Base-by-base conservation (phyloP, 257 asterid species). In the Eustoma russellianum region DNA sequence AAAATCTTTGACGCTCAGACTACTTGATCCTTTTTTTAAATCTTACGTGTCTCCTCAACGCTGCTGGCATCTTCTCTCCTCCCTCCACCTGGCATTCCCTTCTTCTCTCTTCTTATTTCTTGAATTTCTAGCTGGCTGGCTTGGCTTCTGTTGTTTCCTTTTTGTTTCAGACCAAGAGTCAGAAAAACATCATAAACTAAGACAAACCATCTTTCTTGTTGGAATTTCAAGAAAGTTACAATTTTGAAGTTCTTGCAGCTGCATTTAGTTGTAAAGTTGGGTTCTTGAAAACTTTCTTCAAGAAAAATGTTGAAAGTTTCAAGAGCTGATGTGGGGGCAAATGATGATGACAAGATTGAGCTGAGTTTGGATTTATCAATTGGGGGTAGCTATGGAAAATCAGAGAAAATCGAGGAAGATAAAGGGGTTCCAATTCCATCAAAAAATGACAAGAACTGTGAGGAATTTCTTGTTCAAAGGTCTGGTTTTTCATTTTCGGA, bases 291-390 rank as follows among this genome's bases (percentile, higher is more conserved):
- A 28, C 17, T 50, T 50, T 48, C 46, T 2, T 5, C 3, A 4
- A 1, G 43, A 33, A 48, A 48, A 41, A 66, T 62, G 53, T 41
- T 66, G 70, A 77, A 61, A 64, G 63, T 56, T 43, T 54, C 65
- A 14, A 35, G 61, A 18, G 67, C 48, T 41, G 59, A 28, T 18
- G 47, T 33, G 53, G 61, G 58, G 13, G 71, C 50, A 18, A 75
- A 66, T 41, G 78, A 68, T 14, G 30, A 24, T 24, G 68, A 73
- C 33, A 77, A 62, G 24, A 52, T 75, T 62, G 82, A 80, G 76
- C 69, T 82, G 66, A 70, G 77, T 53, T 74, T 85, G 78, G 88
- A 80, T 71, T 49, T 85, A 51, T 85, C 94, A 3, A 75, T 85
- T 5, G 92, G 94, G 1, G 81, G 94, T 18, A 70, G 70, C 40